These are phyloP conservation scores for Globisporangium parvum DNA, from an alignment of 352 stramenopile genomes.

Conservation along the genomic window DNA sequence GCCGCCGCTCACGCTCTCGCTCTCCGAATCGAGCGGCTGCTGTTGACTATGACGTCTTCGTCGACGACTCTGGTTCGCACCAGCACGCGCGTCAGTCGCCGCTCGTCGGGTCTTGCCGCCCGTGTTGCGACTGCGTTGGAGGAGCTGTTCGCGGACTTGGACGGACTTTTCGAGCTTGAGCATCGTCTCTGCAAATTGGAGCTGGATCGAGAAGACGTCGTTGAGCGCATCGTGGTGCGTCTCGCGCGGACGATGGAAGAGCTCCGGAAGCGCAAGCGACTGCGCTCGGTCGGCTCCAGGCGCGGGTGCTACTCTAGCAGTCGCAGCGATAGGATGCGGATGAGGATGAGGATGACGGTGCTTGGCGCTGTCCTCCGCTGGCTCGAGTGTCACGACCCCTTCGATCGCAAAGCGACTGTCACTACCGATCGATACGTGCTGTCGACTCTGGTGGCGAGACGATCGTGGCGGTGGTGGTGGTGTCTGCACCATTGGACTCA, in stretches of 20 bases:
- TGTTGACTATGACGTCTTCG: neutral
- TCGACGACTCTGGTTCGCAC: neutral
- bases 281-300: neutral
- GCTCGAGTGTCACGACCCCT: constrained; percentile 48
- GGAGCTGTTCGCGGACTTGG: constrained; percentile 45
- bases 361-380: constrained; percentile 5
- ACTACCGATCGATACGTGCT: neutral
- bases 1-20: constrained; percentile 17
- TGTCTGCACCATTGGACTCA: constrained; percentile 3
- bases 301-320: neutral
- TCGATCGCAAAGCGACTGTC: constrained; percentile 52
- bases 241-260: neutral
- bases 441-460: neutral
- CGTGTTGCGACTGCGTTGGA: constrained; percentile 13
- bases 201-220: constrained; percentile 58
- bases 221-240: constrained; percentile 30
- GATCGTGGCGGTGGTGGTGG: neutral
- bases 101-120: neutral
- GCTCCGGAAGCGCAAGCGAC: neutral
- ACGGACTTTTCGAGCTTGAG: constrained; percentile 62
- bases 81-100: neutral
- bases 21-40: constrained; percentile 7
- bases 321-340: neutral
- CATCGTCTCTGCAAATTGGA: constrained; percentile 74
- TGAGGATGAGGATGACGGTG: too few species aligned